A percentile compares a stretch with the other conserved stretches of the same genome.
phyloP scores from a whole-genome alignment of 495 filamentous ascomycete species.

The Trichoderma asperelloides region DNA sequence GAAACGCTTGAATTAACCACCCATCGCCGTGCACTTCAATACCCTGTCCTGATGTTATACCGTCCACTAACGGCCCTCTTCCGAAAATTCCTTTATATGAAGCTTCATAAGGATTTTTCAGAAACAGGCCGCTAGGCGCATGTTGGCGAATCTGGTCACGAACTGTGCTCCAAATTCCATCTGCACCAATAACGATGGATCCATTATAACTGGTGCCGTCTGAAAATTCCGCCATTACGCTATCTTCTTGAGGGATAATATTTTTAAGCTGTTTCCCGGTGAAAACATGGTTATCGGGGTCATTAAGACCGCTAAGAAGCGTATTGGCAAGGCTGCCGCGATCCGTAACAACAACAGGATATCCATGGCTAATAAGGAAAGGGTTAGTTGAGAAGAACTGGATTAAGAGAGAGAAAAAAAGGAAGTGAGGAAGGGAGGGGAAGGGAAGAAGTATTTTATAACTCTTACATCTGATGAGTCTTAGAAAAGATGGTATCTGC shows the following conservation, averaged over 20 bases:
- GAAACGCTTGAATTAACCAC: background rate
- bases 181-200: conserved; percentile 43
- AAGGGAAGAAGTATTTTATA: no score
- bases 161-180: conserved; percentile 41
- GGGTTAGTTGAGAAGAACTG: no score
- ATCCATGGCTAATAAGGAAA: conserved; percentile 8
- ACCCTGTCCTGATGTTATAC: no score
- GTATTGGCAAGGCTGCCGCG: conserved; percentile 26
- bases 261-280: conserved; percentile 24
- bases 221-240: conserved; percentile 24
- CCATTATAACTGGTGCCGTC: conserved; percentile 36
- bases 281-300: conserved; percentile 22
- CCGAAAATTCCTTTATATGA: no score
- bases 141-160: conserved; percentile 29
- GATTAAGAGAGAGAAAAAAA: no score
- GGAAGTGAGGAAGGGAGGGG: no score
- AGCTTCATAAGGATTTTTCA: no score
- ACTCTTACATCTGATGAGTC: no score
- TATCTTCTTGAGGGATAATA: conserved; percentile 18
- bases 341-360: conserved; percentile 18
- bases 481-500: conserved; percentile 12
- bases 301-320: conserved; percentile 28
- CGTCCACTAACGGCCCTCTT: no score
- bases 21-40: no score
- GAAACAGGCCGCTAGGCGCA: no score